These are phyloP conservation scores for Phytophthora aleatoria DNA, from an alignment of 352 stramenopile species.

Conservation along the genomic window DNA sequence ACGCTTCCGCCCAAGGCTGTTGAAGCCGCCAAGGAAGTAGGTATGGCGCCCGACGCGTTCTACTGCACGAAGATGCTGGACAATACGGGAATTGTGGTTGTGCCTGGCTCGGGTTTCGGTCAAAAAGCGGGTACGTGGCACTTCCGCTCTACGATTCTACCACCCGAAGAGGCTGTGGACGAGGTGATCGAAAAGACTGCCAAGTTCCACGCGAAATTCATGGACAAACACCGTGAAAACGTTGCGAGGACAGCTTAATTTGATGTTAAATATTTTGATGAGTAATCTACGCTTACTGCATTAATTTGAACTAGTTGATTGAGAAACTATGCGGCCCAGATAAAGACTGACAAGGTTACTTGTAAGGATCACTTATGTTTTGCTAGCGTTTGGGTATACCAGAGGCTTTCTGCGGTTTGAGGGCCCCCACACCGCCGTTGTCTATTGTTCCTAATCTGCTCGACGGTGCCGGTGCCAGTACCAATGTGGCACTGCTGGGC, in stretches of 20 bases:
- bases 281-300: background rate
- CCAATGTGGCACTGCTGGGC: slow-evolving; percentile 33
- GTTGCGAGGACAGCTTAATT: background rate
- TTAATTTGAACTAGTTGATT: too few relatives aligned
- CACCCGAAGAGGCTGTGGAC: slow-evolving; percentile 95
- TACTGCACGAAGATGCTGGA: slow-evolving; percentile 98
- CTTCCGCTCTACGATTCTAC: slow-evolving; percentile 99
- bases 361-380: background rate
- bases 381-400: slow-evolving; percentile 33
- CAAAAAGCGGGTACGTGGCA: slow-evolving; percentile 97
- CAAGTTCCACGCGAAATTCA: slow-evolving; percentile 96
- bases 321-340: background rate
- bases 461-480: slow-evolving; percentile 21
- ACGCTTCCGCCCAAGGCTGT: slow-evolving; percentile 90
- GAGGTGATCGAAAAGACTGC: slow-evolving; percentile 94
- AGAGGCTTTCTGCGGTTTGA: slow-evolving; percentile 30
- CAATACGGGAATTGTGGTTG: slow-evolving; percentile 96
- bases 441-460: slow-evolving; percentile 47
- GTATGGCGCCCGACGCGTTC: slow-evolving; percentile 93
- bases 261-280: slow-evolving; percentile 12
- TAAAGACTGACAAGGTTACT: slow-evolving; percentile 22
- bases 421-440: slow-evolving; percentile 18
- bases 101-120: slow-evolving; percentile 97
- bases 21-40: slow-evolving; percentile 70
- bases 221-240: slow-evolving; percentile 91